Evolutionary conservation across 2,329 filamentous ascomycete genomes (phyloP).

Genomic region (Phaeosphaeriaceae sp.): DNA sequence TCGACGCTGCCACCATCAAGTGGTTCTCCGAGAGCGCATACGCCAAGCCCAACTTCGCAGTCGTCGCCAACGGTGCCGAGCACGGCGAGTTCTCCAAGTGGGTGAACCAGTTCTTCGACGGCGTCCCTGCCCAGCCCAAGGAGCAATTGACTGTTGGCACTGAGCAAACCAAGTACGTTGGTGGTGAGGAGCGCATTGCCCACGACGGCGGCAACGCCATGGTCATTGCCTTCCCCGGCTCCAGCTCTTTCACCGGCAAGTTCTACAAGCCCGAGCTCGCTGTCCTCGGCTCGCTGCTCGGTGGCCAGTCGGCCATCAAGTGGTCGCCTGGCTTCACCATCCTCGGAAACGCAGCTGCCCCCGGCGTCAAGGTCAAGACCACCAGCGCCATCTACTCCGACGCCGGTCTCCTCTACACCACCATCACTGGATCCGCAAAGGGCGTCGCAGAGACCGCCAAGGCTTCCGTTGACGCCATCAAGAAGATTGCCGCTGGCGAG

Average conservation of each 20-base stretch:
- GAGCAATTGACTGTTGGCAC: conserved; percentile 61
- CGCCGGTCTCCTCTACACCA: conserved; percentile 85
- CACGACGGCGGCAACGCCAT: conserved; percentile 80
- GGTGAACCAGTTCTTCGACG: conserved; percentile 90
- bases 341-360: conserved; percentile 75
- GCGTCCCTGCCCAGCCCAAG: conserved; percentile 60
- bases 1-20: conserved; percentile 76
- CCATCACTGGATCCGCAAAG: conserved; percentile 76
- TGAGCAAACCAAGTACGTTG: conserved; percentile 82
- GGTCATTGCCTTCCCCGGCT: conserved; percentile 91
- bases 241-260: conserved; percentile 73
- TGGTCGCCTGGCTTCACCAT: conserved; percentile 94
- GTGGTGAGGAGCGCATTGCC: conserved; percentile 90
- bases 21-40: conserved; percentile 81
- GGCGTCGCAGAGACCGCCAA: conserved; percentile 77
- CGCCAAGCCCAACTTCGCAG: conserved; percentile 86
- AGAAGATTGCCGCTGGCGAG: conserved; percentile 78
- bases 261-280: conserved; percentile 89
- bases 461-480: conserved; percentile 80
- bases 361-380: conserved; percentile 73
- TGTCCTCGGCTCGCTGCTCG: conserved; percentile 87
- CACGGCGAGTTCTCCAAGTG: conserved; percentile 81
- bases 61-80: conserved; percentile 88
- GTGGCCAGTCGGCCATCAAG: conserved; percentile 90
- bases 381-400: conserved; percentile 90